A percentile compares a stretch with the other conserved stretches of the same genome.
These are phyloP conservation scores for Leccinum solheimii DNA, from an alignment of 1,284 basidiomycete genomes.

Conservation along the genomic window DNA sequence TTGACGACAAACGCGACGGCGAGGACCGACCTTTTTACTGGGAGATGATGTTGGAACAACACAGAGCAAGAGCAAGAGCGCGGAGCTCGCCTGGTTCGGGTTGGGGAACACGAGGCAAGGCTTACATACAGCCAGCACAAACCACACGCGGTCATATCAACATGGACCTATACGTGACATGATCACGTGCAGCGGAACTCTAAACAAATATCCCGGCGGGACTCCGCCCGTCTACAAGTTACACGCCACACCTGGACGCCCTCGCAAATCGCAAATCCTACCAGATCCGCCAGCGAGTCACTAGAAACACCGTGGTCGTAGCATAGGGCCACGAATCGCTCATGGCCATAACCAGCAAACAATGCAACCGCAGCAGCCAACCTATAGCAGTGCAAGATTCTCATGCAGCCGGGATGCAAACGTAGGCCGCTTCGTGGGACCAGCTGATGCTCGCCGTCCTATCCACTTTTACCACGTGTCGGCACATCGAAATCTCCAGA, in stretches of 20 bases:
- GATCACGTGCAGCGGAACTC: conserved; percentile 21
- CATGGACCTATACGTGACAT: conserved; percentile 5
- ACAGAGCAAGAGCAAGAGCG: conserved; percentile 19
- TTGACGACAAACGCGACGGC: neutral
- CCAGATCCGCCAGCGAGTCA: neutral
- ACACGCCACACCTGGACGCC: neutral
- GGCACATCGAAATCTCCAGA: neutral
- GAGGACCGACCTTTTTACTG: conserved; percentile 25
- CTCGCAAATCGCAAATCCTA: neutral
- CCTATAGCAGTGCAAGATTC: neutral
- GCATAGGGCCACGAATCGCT: neutral
- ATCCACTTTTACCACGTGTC: neutral
- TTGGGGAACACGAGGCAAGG: conserved; percentile 32
- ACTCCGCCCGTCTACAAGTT: neutral
- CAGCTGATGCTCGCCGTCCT: neutral
- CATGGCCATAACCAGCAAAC: neutral
- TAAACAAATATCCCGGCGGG: neutral
- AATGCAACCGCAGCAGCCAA: neutral
- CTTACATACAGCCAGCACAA: conserved; percentile 27
- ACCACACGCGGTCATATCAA: conserved; percentile 12
- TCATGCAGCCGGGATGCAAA: neutral
- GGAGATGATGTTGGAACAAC: conserved; percentile 24
- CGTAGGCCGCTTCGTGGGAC: neutral
- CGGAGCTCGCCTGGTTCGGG: conserved; percentile 31
- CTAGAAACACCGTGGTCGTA: neutral